phyloP scores from a whole-genome alignment of 306 rosid species.

The Comarum palustre region DNA sequence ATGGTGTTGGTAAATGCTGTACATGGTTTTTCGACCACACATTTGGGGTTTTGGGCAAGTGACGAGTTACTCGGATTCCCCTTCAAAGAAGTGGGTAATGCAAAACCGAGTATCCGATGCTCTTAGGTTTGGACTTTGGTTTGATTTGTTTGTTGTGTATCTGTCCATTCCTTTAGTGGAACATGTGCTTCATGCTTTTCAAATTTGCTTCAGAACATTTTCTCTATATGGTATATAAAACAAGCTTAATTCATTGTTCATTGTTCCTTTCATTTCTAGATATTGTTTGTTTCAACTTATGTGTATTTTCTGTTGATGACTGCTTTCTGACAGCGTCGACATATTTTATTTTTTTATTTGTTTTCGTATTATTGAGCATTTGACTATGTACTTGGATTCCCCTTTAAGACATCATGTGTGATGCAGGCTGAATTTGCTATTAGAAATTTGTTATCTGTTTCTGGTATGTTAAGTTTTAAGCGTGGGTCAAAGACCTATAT shows the following conservation, averaged over 20 bases:
- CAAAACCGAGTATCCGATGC: conserved; percentile 66
- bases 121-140: background rate
- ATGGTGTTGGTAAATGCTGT: background rate
- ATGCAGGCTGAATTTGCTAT: conserved; percentile 49
- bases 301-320: too few relatives aligned
- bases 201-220: background rate
- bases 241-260: background rate
- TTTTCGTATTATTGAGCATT: background rate
- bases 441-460: background rate
- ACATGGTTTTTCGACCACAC: background rate
- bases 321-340: too few relatives aligned
- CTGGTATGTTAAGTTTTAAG: background rate
- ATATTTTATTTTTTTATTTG: too few relatives aligned
- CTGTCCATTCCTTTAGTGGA: background rate
- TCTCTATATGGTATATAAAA: background rate
- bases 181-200: background rate
- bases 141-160: background rate
- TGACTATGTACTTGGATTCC: conserved; percentile 64
- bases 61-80: conserved; percentile 69
- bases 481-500: background rate
- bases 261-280: too few relatives aligned
- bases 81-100: conserved; percentile 66
- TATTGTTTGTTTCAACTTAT: too few relatives aligned
- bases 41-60: conserved; percentile 19
- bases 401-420: conserved; percentile 62